These are phyloP conservation scores for Coemansia sp. DNA, from an alignment of 192 early-diverging fungal species.

Conservation along the genomic window DNA sequence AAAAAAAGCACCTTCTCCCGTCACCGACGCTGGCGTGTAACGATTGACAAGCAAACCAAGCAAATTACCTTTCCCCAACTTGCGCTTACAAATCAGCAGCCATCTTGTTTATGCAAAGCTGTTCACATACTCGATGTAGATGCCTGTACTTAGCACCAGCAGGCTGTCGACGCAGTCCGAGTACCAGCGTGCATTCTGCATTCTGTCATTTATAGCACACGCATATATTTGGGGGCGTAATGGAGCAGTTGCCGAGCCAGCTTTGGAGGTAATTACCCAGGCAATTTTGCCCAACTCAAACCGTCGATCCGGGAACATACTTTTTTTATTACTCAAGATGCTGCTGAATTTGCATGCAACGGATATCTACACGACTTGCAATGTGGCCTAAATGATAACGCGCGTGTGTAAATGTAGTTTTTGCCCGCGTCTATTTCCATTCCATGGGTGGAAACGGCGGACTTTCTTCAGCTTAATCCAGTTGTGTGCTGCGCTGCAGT, in stretches of 20 bases:
- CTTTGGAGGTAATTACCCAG: slow-evolving; percentile 58
- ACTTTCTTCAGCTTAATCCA: slow-evolving; percentile 78
- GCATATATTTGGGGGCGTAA: slow-evolving; percentile 91
- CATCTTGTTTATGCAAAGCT: too few relatives aligned
- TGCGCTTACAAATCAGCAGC: too few relatives aligned
- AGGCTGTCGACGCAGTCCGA: slow-evolving; percentile 65
- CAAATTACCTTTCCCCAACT: not conserved
- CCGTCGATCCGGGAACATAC: not conserved
- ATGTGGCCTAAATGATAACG: not conserved
- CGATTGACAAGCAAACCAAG: slow-evolving; percentile 9
- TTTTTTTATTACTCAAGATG: not conserved
- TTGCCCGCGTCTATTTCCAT: slow-evolving; percentile 76
- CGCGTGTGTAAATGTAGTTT: slow-evolving; percentile 25
- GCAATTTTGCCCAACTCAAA: too few relatives aligned
- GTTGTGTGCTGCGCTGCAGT: slow-evolving; percentile 85
- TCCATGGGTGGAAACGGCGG: slow-evolving; percentile 77
- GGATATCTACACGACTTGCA: not conserved
- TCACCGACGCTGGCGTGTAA: not conserved
- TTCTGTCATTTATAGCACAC: slow-evolving; percentile 87
- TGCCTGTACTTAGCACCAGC: slow-evolving; percentile 70
- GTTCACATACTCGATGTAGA: slow-evolving; percentile 43
- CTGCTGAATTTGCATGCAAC: not conserved
- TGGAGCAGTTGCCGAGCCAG: slow-evolving; percentile 58
- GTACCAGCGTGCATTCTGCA: slow-evolving; percentile 80
- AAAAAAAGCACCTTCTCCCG: not conserved